Conservation (phyloP, 1,284 basidiomycete species). For the Neolentinus lepideus region DNA sequence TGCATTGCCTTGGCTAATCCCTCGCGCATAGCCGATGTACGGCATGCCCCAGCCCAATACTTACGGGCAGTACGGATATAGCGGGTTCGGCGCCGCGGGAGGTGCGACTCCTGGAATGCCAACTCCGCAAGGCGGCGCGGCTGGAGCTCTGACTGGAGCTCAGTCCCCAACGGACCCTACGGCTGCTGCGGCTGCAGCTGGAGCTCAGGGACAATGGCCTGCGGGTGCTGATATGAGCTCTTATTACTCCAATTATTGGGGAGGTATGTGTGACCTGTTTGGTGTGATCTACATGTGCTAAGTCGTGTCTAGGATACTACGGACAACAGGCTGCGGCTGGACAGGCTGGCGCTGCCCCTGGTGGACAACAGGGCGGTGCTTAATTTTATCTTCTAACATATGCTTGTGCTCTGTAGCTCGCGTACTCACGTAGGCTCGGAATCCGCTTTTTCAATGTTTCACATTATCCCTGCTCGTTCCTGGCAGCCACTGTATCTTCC, state of each 20-base stretch:
- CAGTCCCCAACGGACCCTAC: slow-evolving; percentile 50
- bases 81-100: slow-evolving; percentile 57
- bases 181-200: slow-evolving; percentile 41
- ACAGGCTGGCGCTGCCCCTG: slow-evolving; percentile 35
- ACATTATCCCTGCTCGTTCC: background rate
- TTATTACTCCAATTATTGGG: slow-evolving; percentile 81
- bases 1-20: background rate
- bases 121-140: slow-evolving; percentile 41
- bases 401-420: background rate
- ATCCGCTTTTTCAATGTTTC: background rate
- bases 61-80: slow-evolving; percentile 77
- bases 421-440: background rate
- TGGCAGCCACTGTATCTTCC: background rate
- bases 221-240: slow-evolving; percentile 56
- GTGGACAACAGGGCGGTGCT: slow-evolving; percentile 1
- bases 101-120: slow-evolving; percentile 54
- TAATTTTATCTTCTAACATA: background rate
- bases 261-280: slow-evolving; percentile 43
- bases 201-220: slow-evolving; percentile 66
- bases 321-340: slow-evolving; percentile 53
- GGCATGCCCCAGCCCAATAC: slow-evolving; percentile 76
- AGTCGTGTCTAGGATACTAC: slow-evolving; percentile 54
- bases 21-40: slow-evolving; percentile 64
- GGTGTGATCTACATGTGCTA: slow-evolving; percentile 3
- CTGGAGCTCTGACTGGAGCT: slow-evolving; percentile 40